Evolutionary conservation across 177 flowering plant species (phyloP).

Genomic region (Tripterygium wilfordii): DNA sequence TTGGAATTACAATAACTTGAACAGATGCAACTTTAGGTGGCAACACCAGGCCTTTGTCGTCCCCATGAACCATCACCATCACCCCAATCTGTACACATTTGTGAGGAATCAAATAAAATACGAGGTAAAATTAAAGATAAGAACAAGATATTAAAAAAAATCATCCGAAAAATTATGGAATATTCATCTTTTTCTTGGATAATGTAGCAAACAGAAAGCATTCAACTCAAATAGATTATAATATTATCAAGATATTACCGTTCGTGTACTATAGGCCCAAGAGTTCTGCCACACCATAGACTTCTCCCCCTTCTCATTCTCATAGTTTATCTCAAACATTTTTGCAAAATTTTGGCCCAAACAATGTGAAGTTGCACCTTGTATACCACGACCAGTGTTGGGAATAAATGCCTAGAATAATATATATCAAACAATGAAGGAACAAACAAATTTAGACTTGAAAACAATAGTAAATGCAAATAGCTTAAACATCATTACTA

Average conservation of each 20-base stretch:
- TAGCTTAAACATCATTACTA: neutral
- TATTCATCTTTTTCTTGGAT: no score
- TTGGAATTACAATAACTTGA: constrained; percentile 81
- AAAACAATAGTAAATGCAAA: constrained; percentile 1
- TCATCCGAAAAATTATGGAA: no score
- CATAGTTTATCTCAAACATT: constrained; percentile 92
- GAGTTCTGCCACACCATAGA: constrained; percentile 97
- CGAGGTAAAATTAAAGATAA: neutral
- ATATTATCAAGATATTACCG: constrained; percentile 37
- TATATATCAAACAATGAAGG: no score
- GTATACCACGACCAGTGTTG: constrained; percentile 88
- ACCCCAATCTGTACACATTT: constrained; percentile 65
- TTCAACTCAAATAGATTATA: neutral
- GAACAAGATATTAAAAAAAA: neutral
- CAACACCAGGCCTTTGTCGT: constrained; percentile 87
- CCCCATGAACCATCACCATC: constrained; percentile 98
- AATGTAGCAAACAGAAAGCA: neutral
- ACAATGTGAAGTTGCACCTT: constrained; percentile 96
- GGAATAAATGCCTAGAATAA: constrained; percentile 81
- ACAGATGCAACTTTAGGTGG: constrained; percentile 87
- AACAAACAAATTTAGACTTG: neutral
- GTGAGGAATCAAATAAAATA: neutral
- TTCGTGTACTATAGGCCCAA: constrained; percentile 91
- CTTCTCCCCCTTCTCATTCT: constrained; percentile 83
- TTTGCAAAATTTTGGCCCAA: constrained; percentile 94